Percentiles rank a stretch among this genome's conserved stretches.
Evolutionary conservation across 495 filamentous ascomycete genomes (phyloP).

Genomic region (Astrothelium macrocarpum): DNA sequence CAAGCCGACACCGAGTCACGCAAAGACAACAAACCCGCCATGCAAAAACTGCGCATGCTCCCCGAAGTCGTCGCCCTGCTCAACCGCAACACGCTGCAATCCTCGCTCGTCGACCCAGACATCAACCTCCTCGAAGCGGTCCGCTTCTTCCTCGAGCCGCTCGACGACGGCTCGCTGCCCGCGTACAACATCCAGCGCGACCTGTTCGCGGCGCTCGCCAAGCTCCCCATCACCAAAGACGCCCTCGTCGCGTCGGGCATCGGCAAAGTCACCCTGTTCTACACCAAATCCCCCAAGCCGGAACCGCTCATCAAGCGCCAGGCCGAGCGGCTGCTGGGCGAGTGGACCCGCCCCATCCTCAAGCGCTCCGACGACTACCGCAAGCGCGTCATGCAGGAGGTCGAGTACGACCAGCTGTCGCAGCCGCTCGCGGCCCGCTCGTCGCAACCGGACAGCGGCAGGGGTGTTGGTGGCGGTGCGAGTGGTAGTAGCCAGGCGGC

Average conservation of each 20-base stretch:
- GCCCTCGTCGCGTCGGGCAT: constrained; percentile 81
- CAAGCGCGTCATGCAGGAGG: constrained; percentile 54
- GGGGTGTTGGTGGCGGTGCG: constrained; percentile 8
- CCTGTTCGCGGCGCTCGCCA: constrained; percentile 68
- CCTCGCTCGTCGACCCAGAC: constrained; percentile 78
- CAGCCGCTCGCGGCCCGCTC: background rate
- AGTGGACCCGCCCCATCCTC: constrained; percentile 95
- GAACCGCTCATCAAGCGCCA: constrained; percentile 82
- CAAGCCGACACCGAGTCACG: constrained; percentile 74
- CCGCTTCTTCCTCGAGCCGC: constrained; percentile 92
- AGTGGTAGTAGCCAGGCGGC: constrained; percentile 12
- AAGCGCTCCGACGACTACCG: constrained; percentile 88
- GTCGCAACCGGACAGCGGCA: constrained; percentile 7
- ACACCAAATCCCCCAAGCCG: constrained; percentile 85
- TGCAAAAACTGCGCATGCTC: constrained; percentile 88
- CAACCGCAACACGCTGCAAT: constrained; percentile 76
- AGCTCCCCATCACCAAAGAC: constrained; percentile 82
- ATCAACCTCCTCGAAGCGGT: constrained; percentile 91
- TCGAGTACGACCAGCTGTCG: constrained; percentile 43
- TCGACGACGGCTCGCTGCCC: constrained; percentile 75
- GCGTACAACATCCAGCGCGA: constrained; percentile 96
- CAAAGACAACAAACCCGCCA: constrained; percentile 64
- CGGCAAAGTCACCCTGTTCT: constrained; percentile 91
- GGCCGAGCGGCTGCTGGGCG: constrained; percentile 78
- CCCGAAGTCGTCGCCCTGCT: constrained; percentile 83